Conservation (phyloP, 2,329 filamentous ascomycete species). For the Mycogone perniciosa region DNA sequence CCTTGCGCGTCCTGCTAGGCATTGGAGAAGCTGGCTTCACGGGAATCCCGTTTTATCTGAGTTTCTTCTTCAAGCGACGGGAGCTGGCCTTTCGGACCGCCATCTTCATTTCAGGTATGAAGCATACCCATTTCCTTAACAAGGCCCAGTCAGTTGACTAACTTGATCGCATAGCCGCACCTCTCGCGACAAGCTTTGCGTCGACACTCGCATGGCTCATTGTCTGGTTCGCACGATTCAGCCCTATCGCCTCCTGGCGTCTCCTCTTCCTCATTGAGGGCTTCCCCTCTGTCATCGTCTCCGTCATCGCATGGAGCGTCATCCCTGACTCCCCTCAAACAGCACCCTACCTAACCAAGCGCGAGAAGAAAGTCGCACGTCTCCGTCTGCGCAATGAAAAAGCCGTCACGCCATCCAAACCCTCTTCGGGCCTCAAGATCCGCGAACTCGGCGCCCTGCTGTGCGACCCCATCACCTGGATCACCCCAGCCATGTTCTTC, state of each 20-base stretch:
- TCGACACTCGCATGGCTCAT: constrained; percentile 76
- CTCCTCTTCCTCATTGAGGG: constrained; percentile 78
- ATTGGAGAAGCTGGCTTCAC: constrained; percentile 61
- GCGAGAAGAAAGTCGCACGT: constrained; percentile 63
- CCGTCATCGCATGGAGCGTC: constrained; percentile 65
- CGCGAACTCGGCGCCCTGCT: constrained; percentile 47
- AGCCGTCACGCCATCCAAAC: constrained; percentile 16
- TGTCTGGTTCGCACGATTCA: constrained; percentile 56
- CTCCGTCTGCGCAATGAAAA: constrained; percentile 56
- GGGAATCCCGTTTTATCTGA: constrained; percentile 57
- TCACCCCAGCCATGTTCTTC: constrained; percentile 80
- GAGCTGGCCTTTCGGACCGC: constrained; percentile 83
- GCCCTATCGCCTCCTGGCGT: constrained; percentile 77
- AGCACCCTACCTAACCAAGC: constrained; percentile 55
- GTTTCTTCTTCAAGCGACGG: constrained; percentile 56
- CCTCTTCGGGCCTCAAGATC: constrained; percentile 40
- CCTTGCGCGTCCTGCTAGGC: constrained; percentile 51
- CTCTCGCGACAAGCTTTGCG: constrained; percentile 70
- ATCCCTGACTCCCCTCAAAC: constrained; percentile 70
- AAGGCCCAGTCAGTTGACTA: not conserved
- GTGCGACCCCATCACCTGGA: constrained; percentile 43
- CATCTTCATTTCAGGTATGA: constrained; percentile 68
- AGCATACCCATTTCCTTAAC: too few relatives aligned
- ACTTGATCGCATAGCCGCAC: constrained; percentile 61
- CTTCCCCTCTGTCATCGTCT: constrained; percentile 72